These are phyloP conservation scores for Boletus bicolor DNA, from an alignment of 768 basidiomycete species.

Conservation along the genomic window DNA sequence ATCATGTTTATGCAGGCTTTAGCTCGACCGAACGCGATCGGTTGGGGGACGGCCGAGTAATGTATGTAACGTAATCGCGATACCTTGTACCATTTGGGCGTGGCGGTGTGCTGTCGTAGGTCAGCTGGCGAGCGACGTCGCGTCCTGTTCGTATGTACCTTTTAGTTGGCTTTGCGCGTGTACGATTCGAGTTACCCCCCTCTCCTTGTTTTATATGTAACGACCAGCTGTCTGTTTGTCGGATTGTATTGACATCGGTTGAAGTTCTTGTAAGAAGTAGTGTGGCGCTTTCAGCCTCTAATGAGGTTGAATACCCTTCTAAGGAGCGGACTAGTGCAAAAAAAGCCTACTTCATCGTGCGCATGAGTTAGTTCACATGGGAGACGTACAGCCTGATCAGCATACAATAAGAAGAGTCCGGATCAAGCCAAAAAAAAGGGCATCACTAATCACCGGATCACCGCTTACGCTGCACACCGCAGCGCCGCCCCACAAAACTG, in stretches of 20 bases:
- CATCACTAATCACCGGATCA: background rate
- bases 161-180: background rate
- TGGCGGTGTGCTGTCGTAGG: background rate
- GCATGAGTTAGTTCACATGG: background rate
- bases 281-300: background rate
- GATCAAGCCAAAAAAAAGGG: background rate
- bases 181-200: slow-evolving; percentile 11
- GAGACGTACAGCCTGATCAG: slow-evolving; percentile 6
- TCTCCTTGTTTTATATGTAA: slow-evolving; percentile 16
- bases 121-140: background rate
- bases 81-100: slow-evolving; percentile 16
- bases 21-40: slow-evolving; percentile 3
- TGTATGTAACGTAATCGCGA: slow-evolving; percentile 24
- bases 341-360: background rate
- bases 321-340: background rate
- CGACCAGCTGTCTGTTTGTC: background rate
- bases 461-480: slow-evolving; percentile 46
- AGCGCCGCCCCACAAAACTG: slow-evolving; percentile 87
- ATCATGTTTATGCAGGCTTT: slow-evolving; percentile 12
- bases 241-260: no score
- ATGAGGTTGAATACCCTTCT: no score
- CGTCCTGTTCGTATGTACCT: slow-evolving; percentile 10
- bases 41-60: slow-evolving; percentile 1
- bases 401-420: slow-evolving; percentile 9
- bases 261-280: background rate